phyloP scores from a whole-genome alignment of 768 basidiomycete genomes.

The Epithele typhae region DNA sequence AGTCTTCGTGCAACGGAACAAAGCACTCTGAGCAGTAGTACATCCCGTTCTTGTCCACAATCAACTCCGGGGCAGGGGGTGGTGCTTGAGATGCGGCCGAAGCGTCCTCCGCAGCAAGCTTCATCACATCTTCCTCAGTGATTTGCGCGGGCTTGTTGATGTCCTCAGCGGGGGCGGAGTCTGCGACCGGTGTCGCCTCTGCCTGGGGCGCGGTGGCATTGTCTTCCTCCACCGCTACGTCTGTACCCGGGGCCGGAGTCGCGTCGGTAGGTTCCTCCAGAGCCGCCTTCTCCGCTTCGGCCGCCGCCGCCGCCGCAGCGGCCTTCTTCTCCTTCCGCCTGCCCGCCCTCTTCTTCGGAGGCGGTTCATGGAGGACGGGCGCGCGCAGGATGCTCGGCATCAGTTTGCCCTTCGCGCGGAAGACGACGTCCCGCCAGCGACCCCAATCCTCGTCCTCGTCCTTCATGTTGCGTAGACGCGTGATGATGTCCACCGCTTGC shows the following conservation, averaged over 20 bases:
- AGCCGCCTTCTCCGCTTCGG: too few species aligned
- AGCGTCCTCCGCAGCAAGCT: conserved; percentile 12
- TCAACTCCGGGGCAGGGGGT: neutral
- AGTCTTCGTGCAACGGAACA: conserved; percentile 90
- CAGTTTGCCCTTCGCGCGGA: conserved; percentile 66
- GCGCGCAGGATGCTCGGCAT: too few species aligned
- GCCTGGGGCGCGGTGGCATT: conserved; percentile 13
- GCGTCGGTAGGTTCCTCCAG: too few species aligned
- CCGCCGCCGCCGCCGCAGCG: too few species aligned
- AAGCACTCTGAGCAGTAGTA: conserved; percentile 89
- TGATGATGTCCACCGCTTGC: conserved; percentile 78
- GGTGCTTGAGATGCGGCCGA: conserved; percentile 2
- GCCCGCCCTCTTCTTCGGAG: conserved; percentile 45
- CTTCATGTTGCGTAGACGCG: conserved; percentile 77
- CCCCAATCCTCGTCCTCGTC: conserved; percentile 89
- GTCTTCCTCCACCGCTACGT: neutral
- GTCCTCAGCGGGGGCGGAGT: neutral
- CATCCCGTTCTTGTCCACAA: conserved; percentile 21
- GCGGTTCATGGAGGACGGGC: conserved; percentile 33
- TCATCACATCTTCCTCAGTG: conserved; percentile 45
- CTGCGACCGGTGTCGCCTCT: neutral
- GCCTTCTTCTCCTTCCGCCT: conserved; percentile 40
- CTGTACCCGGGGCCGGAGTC: too few species aligned
- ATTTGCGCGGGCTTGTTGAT: conserved; percentile 29
- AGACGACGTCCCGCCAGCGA: conserved; percentile 82